Conservation (phyloP, 73 alveolate genomes). For the Uronychia binucleata region DNA sequence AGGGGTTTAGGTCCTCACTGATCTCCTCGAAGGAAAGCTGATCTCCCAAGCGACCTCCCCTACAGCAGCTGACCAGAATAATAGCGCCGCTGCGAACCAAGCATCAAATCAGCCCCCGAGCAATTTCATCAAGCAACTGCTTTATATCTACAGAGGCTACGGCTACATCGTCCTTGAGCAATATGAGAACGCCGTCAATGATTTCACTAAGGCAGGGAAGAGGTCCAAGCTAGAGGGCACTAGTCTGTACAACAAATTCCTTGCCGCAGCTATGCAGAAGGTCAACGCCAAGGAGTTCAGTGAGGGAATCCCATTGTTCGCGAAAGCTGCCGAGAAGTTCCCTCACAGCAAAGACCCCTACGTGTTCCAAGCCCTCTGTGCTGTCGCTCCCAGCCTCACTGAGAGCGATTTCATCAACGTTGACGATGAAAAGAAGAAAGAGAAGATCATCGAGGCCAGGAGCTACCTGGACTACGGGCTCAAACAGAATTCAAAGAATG, state of each 20-base stretch:
- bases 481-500: slow-evolving; percentile 27
- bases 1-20: slow-evolving; percentile 48
- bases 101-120: background rate
- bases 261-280: slow-evolving; percentile 22
- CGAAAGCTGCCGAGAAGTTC: slow-evolving; percentile 36
- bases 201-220: slow-evolving; percentile 30
- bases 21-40: slow-evolving; percentile 43
- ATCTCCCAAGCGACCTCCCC: background rate
- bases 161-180: slow-evolving; percentile 73
- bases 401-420: slow-evolving; percentile 28
- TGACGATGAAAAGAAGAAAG: slow-evolving; percentile 29
- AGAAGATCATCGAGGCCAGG: slow-evolving; percentile 24
- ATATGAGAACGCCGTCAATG: slow-evolving; percentile 61
- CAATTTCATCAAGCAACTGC: slow-evolving; percentile 57
- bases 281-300: slow-evolving; percentile 34
- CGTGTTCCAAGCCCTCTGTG: slow-evolving; percentile 33
- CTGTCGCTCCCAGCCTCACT: background rate
- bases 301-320: slow-evolving; percentile 27
- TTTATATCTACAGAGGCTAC: slow-evolving; percentile 79
- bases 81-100: background rate
- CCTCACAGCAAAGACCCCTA: slow-evolving; percentile 45
- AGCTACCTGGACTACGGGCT: slow-evolving; percentile 24
- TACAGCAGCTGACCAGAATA: too few species aligned
- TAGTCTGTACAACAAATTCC: slow-evolving; percentile 33
- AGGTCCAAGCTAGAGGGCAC: slow-evolving; percentile 26